phyloP scores from a whole-genome alignment of 139 green algal genomes.

The Tetraselmis striata region DNA sequence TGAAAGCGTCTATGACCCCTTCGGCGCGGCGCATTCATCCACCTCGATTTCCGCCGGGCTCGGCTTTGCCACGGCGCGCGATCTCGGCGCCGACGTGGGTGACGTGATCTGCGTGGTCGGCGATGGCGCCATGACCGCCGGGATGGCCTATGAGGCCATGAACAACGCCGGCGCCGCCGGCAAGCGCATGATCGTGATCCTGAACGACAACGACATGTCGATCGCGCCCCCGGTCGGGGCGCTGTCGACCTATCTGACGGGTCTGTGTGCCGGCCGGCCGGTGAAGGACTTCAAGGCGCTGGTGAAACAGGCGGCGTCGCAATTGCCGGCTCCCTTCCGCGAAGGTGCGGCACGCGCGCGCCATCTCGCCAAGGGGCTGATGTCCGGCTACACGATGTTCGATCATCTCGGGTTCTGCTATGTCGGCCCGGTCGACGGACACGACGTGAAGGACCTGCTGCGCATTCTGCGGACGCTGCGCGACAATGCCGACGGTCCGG shows the following conservation, averaged over 20 bases:
- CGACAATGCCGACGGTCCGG: conserved; percentile 80
- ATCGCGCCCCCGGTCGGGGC: too few relatives aligned
- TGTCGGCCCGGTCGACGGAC: conserved; percentile 95
- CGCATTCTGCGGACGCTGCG: conserved; percentile 84
- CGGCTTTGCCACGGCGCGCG: conserved; percentile 91
- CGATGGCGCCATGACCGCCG: conserved; percentile 97
- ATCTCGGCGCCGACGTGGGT: conserved; percentile 70
- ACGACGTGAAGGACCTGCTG: conserved; percentile 87
- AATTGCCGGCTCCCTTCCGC: conserved; percentile 79
- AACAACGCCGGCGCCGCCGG: conserved; percentile 98
- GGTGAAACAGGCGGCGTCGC: conserved; percentile 93
- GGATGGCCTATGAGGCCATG: conserved; percentile 99
- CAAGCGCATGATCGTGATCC: conserved; percentile 99
- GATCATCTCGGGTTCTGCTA: conserved; percentile 99
- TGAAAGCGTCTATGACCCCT: conserved; percentile 93
- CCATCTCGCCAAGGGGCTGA: conserved; percentile 94
- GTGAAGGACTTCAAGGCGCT: conserved; percentile 94
- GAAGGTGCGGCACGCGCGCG: conserved; percentile 95
- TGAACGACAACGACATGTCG: conserved; percentile 99
- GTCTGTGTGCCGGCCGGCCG: conserved; percentile 73
- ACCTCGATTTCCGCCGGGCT: conserved; percentile 94
- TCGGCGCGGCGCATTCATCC: conserved; percentile 92
- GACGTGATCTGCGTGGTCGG: conserved; percentile 91
- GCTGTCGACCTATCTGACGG: too few relatives aligned
- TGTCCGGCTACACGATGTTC: conserved; percentile 89